Conservation (phyloP, 306 rosid genomes). For the Senna siamea region DNA sequence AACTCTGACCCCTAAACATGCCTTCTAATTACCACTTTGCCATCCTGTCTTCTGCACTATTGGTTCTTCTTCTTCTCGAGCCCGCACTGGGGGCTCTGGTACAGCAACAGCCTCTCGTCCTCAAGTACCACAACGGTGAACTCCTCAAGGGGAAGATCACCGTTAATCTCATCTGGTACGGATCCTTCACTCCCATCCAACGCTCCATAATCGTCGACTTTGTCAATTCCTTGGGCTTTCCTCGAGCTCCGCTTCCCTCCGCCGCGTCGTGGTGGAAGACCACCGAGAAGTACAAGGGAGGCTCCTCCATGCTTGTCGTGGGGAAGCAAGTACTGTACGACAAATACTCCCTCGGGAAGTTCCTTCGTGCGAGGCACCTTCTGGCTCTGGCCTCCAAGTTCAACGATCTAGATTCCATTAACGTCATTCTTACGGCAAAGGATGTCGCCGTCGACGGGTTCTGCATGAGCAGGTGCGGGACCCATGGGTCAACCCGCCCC, state of each 20-base stretch:
- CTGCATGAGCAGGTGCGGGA: conserved; percentile 68
- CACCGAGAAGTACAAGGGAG: conserved; percentile 67
- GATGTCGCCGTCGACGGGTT: conserved; percentile 78
- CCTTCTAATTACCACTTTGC: conserved; percentile 34
- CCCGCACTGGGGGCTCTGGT: conserved; percentile 48
- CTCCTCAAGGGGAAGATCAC: conserved; percentile 71
- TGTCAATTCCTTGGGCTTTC: conserved; percentile 52
- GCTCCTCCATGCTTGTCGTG: conserved; percentile 60
- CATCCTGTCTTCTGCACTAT: conserved; percentile 22
- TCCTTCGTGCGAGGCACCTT: conserved; percentile 44
- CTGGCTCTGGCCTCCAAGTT: conserved; percentile 47
- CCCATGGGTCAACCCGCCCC: conserved; percentile 55
- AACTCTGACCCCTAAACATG: conserved; percentile 30
- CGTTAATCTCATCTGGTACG: conserved; percentile 86
- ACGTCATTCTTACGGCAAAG: conserved; percentile 60
- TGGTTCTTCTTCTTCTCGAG: neutral
- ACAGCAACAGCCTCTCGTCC: conserved; percentile 59
- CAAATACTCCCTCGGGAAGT: conserved; percentile 63
- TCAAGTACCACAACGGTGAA: conserved; percentile 75
- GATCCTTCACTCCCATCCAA: conserved; percentile 64
- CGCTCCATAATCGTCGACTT: conserved; percentile 76
- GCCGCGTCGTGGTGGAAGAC: conserved; percentile 79
- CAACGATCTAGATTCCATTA: conserved; percentile 51
- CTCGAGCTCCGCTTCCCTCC: conserved; percentile 43
- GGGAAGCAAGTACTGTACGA: conserved; percentile 63